A percentile compares a stretch with the other conserved stretches of the same genome.
These are phyloP conservation scores for Pyrrhoderma noxium DNA, from an alignment of 1,284 basidiomycete species.

Conservation along the genomic window DNA sequence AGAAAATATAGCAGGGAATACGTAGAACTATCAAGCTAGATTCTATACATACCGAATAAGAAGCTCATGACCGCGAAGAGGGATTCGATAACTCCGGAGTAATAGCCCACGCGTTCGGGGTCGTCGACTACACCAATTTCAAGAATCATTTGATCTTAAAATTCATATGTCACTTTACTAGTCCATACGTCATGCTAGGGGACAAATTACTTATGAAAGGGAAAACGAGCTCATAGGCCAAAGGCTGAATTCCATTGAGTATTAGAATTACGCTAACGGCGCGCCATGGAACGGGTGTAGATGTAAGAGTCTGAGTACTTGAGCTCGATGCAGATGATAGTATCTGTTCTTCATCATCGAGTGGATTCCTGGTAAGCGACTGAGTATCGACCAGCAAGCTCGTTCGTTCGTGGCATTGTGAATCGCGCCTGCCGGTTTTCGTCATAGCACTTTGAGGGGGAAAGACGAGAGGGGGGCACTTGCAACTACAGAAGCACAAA, in stretches of 20 bases:
- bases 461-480: no score
- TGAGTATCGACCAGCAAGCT: background rate
- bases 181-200: background rate
- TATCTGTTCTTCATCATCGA: conserved; percentile 4
- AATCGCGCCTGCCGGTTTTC: background rate
- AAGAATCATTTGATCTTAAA: conserved; percentile 22
- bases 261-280: conserved; percentile 11
- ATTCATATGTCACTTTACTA: background rate
- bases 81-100: conserved; percentile 22
- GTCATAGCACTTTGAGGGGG: background rate
- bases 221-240: conserved; percentile 20
- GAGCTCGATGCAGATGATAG: conserved; percentile 7
- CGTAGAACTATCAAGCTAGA: background rate
- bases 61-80: conserved; percentile 20
- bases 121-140: conserved; percentile 23
- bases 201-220: conserved; percentile 16
- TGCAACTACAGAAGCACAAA: no score
- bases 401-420: background rate
- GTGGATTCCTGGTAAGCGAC: background rate
- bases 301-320: background rate
- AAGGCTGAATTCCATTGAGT: conserved; percentile 17
- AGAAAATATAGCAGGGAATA: background rate
- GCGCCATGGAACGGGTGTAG: conserved; percentile 20
- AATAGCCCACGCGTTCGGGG: conserved; percentile 22
- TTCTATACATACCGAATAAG: conserved; percentile 15